Conservation (phyloP, 2,329 filamentous ascomycete genomes). For the Colletotrichum higginsianum region DNA sequence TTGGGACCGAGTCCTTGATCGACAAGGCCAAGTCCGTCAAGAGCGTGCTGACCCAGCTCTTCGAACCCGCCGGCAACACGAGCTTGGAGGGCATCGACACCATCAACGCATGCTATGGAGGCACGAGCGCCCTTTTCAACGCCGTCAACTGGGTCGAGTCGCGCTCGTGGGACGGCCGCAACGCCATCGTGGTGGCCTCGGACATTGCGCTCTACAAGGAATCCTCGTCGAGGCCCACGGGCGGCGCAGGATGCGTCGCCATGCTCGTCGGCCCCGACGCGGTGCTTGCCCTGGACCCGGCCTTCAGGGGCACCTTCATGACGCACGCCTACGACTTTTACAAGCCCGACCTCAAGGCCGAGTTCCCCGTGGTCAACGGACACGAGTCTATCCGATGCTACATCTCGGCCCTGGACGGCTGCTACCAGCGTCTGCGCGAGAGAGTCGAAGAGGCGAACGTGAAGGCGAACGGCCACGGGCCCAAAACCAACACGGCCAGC, state of each 20-base stretch:
- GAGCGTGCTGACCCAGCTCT: slow-evolving; percentile 89
- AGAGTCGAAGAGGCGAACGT: slow-evolving; percentile 69
- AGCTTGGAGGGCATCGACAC: slow-evolving; percentile 88
- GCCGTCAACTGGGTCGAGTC: slow-evolving; percentile 88
- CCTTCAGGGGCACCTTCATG: slow-evolving; percentile 85
- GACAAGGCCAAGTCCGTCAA: slow-evolving; percentile 95
- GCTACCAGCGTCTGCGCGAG: slow-evolving; percentile 79
- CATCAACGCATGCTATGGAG: slow-evolving; percentile 88
- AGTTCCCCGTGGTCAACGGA: slow-evolving; percentile 88
- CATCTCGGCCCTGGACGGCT: slow-evolving; percentile 84
- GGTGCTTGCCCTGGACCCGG: slow-evolving; percentile 81
- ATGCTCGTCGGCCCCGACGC: slow-evolving; percentile 85
- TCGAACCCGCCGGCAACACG: slow-evolving; percentile 77
- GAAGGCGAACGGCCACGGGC: slow-evolving; percentile 61
- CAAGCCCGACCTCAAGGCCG: slow-evolving; percentile 89
- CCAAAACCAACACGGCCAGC: not conserved
- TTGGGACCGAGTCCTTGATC: slow-evolving; percentile 87
- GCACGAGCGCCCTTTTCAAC: slow-evolving; percentile 89
- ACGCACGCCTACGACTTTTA: slow-evolving; percentile 91
- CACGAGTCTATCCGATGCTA: slow-evolving; percentile 89
- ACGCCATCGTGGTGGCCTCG: slow-evolving; percentile 84
- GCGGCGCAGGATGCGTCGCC: slow-evolving; percentile 84
- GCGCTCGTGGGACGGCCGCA: slow-evolving; percentile 86
- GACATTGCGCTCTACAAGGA: slow-evolving; percentile 91
- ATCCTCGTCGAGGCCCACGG: slow-evolving; percentile 84